Base-by-base conservation (phyloP, 192 early-diverging fungal species). In the Rhizophagus clarus region DNA sequence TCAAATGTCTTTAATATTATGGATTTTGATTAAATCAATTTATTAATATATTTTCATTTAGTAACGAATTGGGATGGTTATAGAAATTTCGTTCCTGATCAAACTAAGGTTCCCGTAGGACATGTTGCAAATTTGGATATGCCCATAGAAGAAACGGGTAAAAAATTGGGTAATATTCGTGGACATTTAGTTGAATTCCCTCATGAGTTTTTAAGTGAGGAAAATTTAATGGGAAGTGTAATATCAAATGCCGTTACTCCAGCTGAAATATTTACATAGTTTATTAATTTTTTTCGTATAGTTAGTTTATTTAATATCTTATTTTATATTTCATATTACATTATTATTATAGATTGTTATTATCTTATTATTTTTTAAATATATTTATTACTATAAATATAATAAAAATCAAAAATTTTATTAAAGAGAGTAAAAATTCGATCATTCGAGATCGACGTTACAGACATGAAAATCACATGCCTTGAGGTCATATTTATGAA, bases 111-210 rank as follows among this genome's bases (percentile, higher is more conserved):
- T 15, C 80, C 80, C 20, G 56, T 80, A 47, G 85, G 85, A 1
- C 85, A 87, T 47, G 76, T 85, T 9, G 85, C 85, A 11, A 62
- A 84, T 75, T 67, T 76, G 12, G 70, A 72, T 12, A 29, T 15
- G 0, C 10, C 63, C 4, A 12, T 12, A 14, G 63, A 64, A 0
- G 51, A 22, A 22, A 56, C 51, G 11, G 4, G 14, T 56, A 7
- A 56, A 56, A 56, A 56, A 56, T 56, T 56, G 51, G 6, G 1
- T 22, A 5, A 6, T 56, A 22, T 56, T 56, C 83, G 80, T 20
- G 89, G 89, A 4, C 89, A 90, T 72, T 77, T 90, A 56, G 89
- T 90, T 22, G 74, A 85, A 61, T 90, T 90, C 79, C 89, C 89
- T 51, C 81, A 47, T 5, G 62, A 82, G 32, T 90, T 88, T 64